These are phyloP conservation scores for Xylaria acuta DNA, from an alignment of 495 filamentous ascomycete genomes.

Conservation along the genomic window DNA sequence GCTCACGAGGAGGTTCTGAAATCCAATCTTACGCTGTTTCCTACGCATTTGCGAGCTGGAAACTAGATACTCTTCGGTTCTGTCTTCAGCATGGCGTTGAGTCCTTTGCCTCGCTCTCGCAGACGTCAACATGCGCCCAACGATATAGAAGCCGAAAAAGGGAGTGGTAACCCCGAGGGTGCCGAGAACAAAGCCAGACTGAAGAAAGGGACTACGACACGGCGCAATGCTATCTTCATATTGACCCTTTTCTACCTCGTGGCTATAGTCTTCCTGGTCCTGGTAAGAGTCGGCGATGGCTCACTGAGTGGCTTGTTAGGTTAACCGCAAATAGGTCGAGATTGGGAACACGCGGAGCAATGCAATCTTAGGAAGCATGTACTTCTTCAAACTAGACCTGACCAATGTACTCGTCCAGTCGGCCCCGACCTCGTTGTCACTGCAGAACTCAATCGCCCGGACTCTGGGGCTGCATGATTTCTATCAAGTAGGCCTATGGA, in stretches of 20 bases:
- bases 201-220: slow-evolving; percentile 62
- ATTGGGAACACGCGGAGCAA: slow-evolving; percentile 71
- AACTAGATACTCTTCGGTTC: not conserved
- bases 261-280: slow-evolving; percentile 75
- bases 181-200: slow-evolving; percentile 33
- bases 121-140: slow-evolving; percentile 15
- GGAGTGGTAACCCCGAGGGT: slow-evolving; percentile 21
- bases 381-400: slow-evolving; percentile 85
- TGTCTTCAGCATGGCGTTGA: slow-evolving; percentile 11
- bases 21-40: not conserved
- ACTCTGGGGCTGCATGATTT: slow-evolving; percentile 90
- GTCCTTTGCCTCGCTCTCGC: not conserved
- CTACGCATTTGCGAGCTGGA: not conserved
- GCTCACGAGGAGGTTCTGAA: not conserved
- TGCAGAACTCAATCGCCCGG: slow-evolving; percentile 90
- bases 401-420: slow-evolving; percentile 78
- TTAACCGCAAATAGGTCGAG: slow-evolving; percentile 53
- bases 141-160: slow-evolving; percentile 31
- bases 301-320: not conserved
- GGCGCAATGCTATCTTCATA: slow-evolving; percentile 61
- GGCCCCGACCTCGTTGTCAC: slow-evolving; percentile 69
- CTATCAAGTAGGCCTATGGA: slow-evolving; percentile 92
- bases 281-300: slow-evolving; percentile 52
- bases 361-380: slow-evolving; percentile 68
- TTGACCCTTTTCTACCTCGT: slow-evolving; percentile 74